Percentiles rank a stretch among this genome's conserved stretches.
Conservation (phyloP, 2,329 filamentous ascomycete genomes). For the Xylariaceae sp. region DNA sequence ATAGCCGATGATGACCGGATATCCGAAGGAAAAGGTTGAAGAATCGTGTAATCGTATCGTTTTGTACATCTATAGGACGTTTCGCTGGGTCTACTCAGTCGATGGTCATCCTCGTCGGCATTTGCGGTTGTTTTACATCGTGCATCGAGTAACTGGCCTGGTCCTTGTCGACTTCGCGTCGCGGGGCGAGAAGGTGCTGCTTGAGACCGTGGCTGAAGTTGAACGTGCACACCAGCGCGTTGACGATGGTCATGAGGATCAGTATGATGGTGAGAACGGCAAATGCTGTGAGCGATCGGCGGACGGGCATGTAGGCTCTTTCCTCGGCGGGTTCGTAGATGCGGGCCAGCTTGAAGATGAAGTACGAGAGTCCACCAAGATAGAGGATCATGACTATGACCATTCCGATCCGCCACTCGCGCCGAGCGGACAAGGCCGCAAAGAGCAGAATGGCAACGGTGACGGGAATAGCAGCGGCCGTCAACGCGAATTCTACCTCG, state of each 20-base stretch:
- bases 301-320: slow-evolving; percentile 65
- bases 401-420: slow-evolving; percentile 76
- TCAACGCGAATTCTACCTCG: slow-evolving; percentile 74
- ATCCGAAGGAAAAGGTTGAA: slow-evolving; percentile 18
- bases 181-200: slow-evolving; percentile 60
- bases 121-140: slow-evolving; percentile 46
- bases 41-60: slow-evolving; percentile 22
- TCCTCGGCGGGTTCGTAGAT: slow-evolving; percentile 68
- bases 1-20: slow-evolving; percentile 15
- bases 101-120: slow-evolving; percentile 54
- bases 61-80: slow-evolving; percentile 21
- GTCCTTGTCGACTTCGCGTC: slow-evolving; percentile 44
- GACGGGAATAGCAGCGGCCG: slow-evolving; percentile 81
- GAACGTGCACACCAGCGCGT: slow-evolving; percentile 77
- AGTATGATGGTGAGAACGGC: slow-evolving; percentile 86
- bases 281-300: slow-evolving; percentile 83
- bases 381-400: slow-evolving; percentile 73
- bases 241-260: slow-evolving; percentile 79
- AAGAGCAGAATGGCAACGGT: slow-evolving; percentile 82
- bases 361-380: slow-evolving; percentile 84
- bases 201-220: slow-evolving; percentile 91
- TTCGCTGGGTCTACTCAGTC: slow-evolving; percentile 33
- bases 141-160: slow-evolving; percentile 48
- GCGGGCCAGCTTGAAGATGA: slow-evolving; percentile 94
- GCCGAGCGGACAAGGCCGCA: slow-evolving; percentile 77